Percentiles rank a stretch among this genome's conserved stretches.
phyloP scores from a whole-genome alignment of 140 eudicot genomes.

The Oenanthe javanica region DNA sequence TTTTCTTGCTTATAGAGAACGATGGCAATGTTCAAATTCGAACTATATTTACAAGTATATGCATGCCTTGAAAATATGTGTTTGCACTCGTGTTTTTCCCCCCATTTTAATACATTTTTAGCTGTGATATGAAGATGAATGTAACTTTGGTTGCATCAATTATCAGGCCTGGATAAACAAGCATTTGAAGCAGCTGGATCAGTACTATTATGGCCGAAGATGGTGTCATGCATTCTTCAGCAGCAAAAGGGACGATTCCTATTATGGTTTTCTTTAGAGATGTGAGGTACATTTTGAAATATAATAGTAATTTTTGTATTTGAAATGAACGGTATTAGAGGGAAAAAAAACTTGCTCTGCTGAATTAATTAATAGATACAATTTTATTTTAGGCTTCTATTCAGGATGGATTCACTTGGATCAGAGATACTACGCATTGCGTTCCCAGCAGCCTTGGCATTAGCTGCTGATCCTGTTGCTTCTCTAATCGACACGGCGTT shows the following conservation, averaged over 20 bases:
- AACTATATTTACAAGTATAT: no score
- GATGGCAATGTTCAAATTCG: no score
- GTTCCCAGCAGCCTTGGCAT: conserved; percentile 64
- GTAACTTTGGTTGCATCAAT: neutral
- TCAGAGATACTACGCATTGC: conserved; percentile 48
- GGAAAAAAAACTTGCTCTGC: no score
- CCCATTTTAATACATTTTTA: no score
- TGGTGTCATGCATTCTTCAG: conserved; percentile 13
- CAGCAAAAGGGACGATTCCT: conserved; percentile 30
- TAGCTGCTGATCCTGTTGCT: conserved; percentile 72
- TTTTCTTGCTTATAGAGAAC: no score
- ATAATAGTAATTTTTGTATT: neutral
- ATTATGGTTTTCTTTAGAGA: conserved; percentile 45
- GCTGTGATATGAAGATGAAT: neutral
- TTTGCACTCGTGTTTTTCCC: no score
- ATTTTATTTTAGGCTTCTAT: conserved; percentile 21
- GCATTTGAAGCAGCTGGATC: no score
- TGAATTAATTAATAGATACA: neutral
- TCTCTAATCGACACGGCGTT: conserved; percentile 65
- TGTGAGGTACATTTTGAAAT: conserved; percentile 25
- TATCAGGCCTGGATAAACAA: neutral
- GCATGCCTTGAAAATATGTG: no score
- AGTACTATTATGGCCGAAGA: neutral
- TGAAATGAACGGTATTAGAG: neutral
- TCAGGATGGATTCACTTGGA: conserved; percentile 60